Conservation (phyloP, 768 basidiomycete genomes). For the Leucocoprinus sp. region DNA sequence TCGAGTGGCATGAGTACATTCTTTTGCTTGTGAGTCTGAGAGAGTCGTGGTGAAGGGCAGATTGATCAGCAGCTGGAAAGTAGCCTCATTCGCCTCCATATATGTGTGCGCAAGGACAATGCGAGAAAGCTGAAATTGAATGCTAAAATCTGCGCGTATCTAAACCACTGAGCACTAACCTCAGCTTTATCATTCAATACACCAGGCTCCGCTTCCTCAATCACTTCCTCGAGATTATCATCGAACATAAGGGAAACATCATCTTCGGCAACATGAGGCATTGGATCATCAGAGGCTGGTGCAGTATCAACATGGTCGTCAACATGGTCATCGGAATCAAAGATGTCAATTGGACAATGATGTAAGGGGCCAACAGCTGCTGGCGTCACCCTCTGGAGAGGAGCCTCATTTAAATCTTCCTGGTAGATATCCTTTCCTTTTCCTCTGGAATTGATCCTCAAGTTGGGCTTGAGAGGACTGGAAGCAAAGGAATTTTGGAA, state of each 20-base stretch:
- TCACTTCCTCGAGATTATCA: constrained; percentile 20
- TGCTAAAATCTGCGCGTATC: constrained; percentile 1
- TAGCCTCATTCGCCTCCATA: constrained; percentile 28
- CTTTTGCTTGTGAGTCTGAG: constrained; percentile 3
- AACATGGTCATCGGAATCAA: neutral
- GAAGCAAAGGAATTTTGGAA: constrained; percentile 48
- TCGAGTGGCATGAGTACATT: constrained; percentile 36
- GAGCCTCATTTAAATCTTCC: constrained; percentile 12
- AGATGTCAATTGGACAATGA: neutral
- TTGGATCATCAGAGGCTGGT: neutral
- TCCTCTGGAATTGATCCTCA: constrained; percentile 17
- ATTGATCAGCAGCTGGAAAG: constrained; percentile 47
- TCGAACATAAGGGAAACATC: constrained; percentile 30
- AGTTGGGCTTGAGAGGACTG: constrained; percentile 27
- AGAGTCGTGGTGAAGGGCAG: constrained; percentile 16
- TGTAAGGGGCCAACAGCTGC: neutral
- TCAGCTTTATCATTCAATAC: constrained; percentile 46
- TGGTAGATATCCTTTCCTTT: constrained; percentile 16
- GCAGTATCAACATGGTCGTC: neutral
- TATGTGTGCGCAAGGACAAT: constrained; percentile 52
- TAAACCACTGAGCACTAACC: constrained; percentile 27
- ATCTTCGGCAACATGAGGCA: constrained; percentile 16
- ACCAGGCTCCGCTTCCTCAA: constrained; percentile 27
- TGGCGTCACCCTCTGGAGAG: neutral
- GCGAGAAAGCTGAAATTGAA: constrained; percentile 40